These are phyloP conservation scores for Pilatotrama ljubarskyi DNA, from an alignment of 768 basidiomycete genomes.

Conservation along the genomic window DNA sequence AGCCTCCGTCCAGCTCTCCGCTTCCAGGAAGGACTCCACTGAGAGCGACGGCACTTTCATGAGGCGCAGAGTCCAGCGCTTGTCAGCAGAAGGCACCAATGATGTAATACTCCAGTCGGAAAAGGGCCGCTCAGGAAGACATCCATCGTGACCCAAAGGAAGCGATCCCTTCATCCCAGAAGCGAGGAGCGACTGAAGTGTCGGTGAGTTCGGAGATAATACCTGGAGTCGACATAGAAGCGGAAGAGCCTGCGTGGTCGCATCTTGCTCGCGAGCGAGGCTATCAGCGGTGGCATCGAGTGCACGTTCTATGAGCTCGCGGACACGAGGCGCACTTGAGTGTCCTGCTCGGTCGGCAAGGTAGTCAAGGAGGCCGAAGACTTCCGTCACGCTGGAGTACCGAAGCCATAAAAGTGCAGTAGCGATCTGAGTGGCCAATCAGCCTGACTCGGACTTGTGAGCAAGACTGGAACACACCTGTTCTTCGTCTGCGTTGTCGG, in stretches of 20 bases:
- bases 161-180: slow-evolving; percentile 38
- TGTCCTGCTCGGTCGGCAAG: slow-evolving; percentile 24
- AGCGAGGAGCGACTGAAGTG: slow-evolving; percentile 52
- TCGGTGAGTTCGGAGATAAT: slow-evolving; percentile 35
- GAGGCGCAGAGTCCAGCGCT: slow-evolving; percentile 19
- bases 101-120: slow-evolving; percentile 1
- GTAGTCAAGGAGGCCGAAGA: slow-evolving; percentile 47
- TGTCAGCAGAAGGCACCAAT: neutral
- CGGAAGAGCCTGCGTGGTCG: slow-evolving; percentile 27
- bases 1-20: slow-evolving; percentile 15
- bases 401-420: slow-evolving; percentile 51
- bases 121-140: slow-evolving; percentile 12
- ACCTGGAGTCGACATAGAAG: slow-evolving; percentile 31
- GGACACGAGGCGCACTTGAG: slow-evolving; percentile 6
- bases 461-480: neutral
- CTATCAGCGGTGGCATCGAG: slow-evolving; percentile 24
- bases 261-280: neutral
- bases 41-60: neutral
- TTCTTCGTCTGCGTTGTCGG: slow-evolving; percentile 7
- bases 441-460: neutral
- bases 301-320: slow-evolving; percentile 37
- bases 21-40: neutral
- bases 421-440: neutral
- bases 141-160: slow-evolving; percentile 33
- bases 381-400: slow-evolving; percentile 45